Evolutionary conservation across 441 rosid species (phyloP), one percentile per base, ranked within the genome.

Genomic region (Biscutella auriculata): DNA sequence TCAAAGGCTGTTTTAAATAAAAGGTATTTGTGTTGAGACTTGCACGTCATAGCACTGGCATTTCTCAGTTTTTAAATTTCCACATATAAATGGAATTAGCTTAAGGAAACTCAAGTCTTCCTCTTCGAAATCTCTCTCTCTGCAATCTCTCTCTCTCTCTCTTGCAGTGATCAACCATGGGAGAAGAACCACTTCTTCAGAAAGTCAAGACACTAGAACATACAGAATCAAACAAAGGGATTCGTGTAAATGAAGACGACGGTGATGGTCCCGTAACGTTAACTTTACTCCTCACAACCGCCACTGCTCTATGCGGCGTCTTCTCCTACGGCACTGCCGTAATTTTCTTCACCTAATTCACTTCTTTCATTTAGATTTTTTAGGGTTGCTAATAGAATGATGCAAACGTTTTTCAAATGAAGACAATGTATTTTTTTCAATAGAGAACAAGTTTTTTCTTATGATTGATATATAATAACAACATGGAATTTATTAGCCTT

Each of bases 281-380:
- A 1, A 11, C 47, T 41, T 27, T 69, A 35, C 65, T 69, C 17
- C 35, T 63, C 35, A 37, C 69, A 44, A 69, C 73, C 27, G 25
- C 58, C 55, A 69, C 69, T 53, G 57, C 53, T 40, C 65, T 69
- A 5, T 69, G 69, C 10, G 55, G 73, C 10, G 45, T 30, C 33
- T 69, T 63, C 52, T 69, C 69, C 34, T 63, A 63, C 63, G 73
- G 73, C 53, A 51, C 61, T 63, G 65, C 73, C 19, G 73, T 69
- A 63, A 58, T 37, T 41, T 44, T 40, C 47, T 42, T 25, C 40
- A 40, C 54, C 52, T 49, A 43, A 42, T n/a, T 28, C 6, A 7
- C 4, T 15, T 33, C 4, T 1, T 19, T 4, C 23, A 19, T 19
- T n/a, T n/a, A n/a, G n/a, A n/a, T n/a, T n/a, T n/a, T n/a, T n/a